Evolutionary conservation across 768 basidiomycete species (phyloP), one percentile per base, ranked within the genome.

Genomic region (Cantharellus cinnabarinus): DNA sequence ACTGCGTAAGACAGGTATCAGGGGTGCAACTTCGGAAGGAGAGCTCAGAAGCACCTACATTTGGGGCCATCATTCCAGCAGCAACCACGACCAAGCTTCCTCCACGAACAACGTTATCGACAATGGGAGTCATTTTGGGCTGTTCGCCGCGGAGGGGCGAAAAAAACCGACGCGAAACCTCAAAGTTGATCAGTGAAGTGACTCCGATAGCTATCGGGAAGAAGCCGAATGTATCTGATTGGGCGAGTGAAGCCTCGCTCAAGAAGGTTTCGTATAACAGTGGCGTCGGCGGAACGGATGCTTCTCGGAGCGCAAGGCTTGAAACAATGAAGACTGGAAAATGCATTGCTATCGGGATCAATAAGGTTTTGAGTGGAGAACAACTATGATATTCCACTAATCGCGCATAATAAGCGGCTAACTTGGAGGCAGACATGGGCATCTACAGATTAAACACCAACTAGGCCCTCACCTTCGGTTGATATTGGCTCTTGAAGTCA

Each of bases 201-300:
- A 57, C 14, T 5, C 56, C 56, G 38, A 57, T 42, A 38, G 56
- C 56, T 5, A 38, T 14, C 14, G 56, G 56, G 37, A 57, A 41
- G 14, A 57, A 7, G 15, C 56, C 56, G 14, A 14, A 40, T 14
- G 56, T 37, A 41, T 57, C 56, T 40, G 38, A 41, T 38, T 57
- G 56, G 14, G 56, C 56, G 41, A 57, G 56, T 5, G 56, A 57
- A 5, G 38, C 34, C 14, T 57, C 56, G 56, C 56, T 57, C 10
- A 57, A 41, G 41, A 57, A 57, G 5, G 40, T 41, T 35, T 57
- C 56, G 5, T 5, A 15, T 5, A 41, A 42, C 14, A 57, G 37
- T 41, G 56, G 56, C 35, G 56, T 57, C 7, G 38, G 38, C 39
- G 41, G 41, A 5, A 42, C 35, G 41, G 56, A 5, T 40, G 40